These are phyloP conservation scores for Blastobotrys robertii DNA, from an alignment of 805 yeast genomes.

Conservation along the genomic window DNA sequence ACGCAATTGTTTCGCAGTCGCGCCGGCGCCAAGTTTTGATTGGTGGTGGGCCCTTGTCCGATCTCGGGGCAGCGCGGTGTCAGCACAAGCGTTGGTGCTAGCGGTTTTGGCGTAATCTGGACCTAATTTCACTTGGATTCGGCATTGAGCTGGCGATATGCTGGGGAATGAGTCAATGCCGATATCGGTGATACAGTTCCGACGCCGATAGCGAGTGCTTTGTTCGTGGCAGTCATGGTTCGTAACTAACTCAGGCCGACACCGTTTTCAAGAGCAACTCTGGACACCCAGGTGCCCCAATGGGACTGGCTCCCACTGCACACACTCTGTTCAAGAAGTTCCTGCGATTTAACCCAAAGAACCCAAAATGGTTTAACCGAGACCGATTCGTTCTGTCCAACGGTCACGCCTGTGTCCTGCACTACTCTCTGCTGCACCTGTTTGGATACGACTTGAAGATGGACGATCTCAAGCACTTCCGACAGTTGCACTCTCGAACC, in stretches of 20 bases:
- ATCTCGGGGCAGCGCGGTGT: too few relatives aligned
- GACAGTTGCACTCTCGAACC: slow-evolving; percentile 82
- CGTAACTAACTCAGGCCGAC: slow-evolving; percentile 44
- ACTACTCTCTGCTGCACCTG: slow-evolving; percentile 77
- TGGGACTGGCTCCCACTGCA: slow-evolving; percentile 95
- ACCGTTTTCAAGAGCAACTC: slow-evolving; percentile 81
- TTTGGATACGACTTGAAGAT: slow-evolving; percentile 72
- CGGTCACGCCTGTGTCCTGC: slow-evolving; percentile 92
- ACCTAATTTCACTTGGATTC: too few relatives aligned
- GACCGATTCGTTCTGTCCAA: slow-evolving; percentile 92
- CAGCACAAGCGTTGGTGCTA: too few relatives aligned
- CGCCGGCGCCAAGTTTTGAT: too few relatives aligned
- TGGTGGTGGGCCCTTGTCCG: too few relatives aligned
- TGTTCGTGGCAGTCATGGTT: neutral
- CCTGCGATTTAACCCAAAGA: slow-evolving; percentile 80
- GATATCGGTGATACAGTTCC: too few relatives aligned
- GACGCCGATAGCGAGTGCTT: neutral
- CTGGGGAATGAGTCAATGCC: neutral
- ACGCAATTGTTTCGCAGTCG: too few relatives aligned
- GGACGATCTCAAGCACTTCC: slow-evolving; percentile 82
- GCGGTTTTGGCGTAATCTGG: too few relatives aligned
- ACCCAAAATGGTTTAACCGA: slow-evolving; percentile 88
- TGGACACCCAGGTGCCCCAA: slow-evolving; percentile 99
- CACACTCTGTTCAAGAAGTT: slow-evolving; percentile 69
- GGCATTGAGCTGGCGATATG: neutral